Base-by-base conservation (phyloP, 495 filamentous ascomycete species). In the Chaetomium fimeti region DNA sequence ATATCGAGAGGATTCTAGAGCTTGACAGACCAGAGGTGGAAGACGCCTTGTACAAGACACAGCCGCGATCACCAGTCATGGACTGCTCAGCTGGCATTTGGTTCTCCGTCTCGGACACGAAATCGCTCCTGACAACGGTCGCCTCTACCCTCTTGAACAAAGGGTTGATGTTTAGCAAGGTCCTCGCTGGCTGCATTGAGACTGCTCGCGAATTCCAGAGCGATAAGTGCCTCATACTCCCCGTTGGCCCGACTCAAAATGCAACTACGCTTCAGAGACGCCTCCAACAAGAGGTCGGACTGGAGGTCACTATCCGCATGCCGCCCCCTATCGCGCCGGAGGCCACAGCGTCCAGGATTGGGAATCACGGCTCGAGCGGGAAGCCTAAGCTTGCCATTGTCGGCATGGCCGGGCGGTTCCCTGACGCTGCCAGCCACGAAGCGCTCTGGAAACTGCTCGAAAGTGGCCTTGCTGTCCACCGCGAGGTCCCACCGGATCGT, bases 321-420 rank as follows among this genome's bases (percentile, higher is more conserved):
- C 36, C 73, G 20, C 75, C 75, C 9, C 64, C 69, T n/a, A 64
- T 74, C 36, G 71, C 76, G 2, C 69, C 69, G 4, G 76, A 76
- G 65, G 70, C 60, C 36, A 73, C 66, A 20, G 42, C 67, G 15
- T 67, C 72, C 29, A 68, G 60, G 5, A 76, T 81, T 32, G 78
- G 79, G 8, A 80, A 81, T 65, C 78, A 79, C 52, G 76, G 79
- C 28, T 72, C 76, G 5, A 57, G 55, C 11, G 76, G 74, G n/a
- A 74, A 72, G 62, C 69, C 62, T 60, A 79, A 79, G 61, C 71
- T 93, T 51, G 90, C 90, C 22, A 90, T 93, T 63, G 86, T 93
- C 55, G 90, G 89, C 59, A 87, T 91, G 79, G 89, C 89, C 2
- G 87, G 89, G 43, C 81, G 90, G 60, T 90, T 93, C 67, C 90